Evolutionary conservation across 2,329 filamentous ascomycete genomes (phyloP).

Genomic region (Rutstroemia sp.): DNA sequence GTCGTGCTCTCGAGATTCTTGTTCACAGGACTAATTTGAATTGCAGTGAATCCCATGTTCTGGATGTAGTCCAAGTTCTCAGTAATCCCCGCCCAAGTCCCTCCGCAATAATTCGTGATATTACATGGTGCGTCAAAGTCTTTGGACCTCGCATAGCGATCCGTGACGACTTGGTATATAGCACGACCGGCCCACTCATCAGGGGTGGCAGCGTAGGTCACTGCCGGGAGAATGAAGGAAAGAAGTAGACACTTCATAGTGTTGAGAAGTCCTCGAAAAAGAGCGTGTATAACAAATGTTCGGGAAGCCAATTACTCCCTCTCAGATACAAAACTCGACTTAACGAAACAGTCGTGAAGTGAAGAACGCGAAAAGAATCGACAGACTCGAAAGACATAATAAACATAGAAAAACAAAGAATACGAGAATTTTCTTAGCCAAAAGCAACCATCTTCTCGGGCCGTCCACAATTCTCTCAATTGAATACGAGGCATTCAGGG

Average conservation of each 20-base stretch:
- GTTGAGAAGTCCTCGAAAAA: neutral
- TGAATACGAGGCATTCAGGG: too few relatives aligned
- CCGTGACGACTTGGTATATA: conserved; percentile 8
- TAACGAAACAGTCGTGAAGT: too few relatives aligned
- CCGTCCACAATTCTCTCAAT: too few relatives aligned
- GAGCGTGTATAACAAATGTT: neutral
- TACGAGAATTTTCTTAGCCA: too few relatives aligned
- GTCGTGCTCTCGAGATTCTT: conserved; percentile 31
- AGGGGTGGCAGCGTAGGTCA: conserved; percentile 1
- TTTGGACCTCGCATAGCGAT: conserved; percentile 37
- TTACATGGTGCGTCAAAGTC: conserved; percentile 18
- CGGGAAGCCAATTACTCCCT: neutral
- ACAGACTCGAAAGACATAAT: too few relatives aligned
- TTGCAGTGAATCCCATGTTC: conserved; percentile 11
- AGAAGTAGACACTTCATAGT: conserved; percentile 4
- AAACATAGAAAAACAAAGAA: too few relatives aligned
- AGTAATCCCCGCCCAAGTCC: conserved; percentile 35
- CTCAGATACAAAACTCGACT: neutral
- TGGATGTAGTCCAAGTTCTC: conserved; percentile 37
- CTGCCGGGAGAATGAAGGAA: neutral
- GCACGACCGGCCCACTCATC: conserved; percentile 6
- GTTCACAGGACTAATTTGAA: conserved; percentile 40
- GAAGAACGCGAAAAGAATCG: too few relatives aligned
- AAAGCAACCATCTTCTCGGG: too few relatives aligned
- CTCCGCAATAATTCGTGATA: conserved; percentile 38